Conservation (phyloP, 257 asterid genomes). For the Plantago major region DNA sequence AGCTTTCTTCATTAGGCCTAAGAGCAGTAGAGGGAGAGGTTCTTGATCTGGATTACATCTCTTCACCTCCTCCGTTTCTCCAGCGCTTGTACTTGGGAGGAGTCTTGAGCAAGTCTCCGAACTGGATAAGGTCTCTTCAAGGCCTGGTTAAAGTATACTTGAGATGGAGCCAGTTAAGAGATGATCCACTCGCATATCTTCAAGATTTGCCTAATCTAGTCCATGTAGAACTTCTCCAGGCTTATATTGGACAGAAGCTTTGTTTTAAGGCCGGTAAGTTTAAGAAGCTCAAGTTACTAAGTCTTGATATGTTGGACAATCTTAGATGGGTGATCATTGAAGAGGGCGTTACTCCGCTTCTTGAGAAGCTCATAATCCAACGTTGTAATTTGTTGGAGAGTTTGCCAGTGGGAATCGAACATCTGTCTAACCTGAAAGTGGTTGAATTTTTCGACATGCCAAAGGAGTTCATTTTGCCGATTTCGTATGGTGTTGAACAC, state of each 20-base stretch:
- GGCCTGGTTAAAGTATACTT: constrained; percentile 25
- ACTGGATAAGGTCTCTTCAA: constrained; percentile 28
- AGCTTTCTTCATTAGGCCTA: constrained; percentile 22
- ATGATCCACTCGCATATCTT: constrained; percentile 32
- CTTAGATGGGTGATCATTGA: constrained; percentile 22
- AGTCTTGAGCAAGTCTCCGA: constrained; percentile 20
- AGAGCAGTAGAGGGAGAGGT: constrained; percentile 22
- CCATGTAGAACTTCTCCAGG: constrained; percentile 26
- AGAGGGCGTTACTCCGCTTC: constrained; percentile 30
- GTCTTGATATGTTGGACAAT: constrained; percentile 7
- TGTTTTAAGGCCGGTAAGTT: constrained; percentile 31
- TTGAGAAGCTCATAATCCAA: constrained; percentile 32
- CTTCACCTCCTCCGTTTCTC: constrained; percentile 31
- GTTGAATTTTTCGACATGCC: constrained; percentile 29
- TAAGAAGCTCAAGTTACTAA: constrained; percentile 25
- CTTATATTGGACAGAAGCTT: constrained; percentile 27
- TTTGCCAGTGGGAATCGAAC: constrained; percentile 26
- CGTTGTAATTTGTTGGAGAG: constrained; percentile 22
- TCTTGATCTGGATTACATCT: constrained; percentile 25
- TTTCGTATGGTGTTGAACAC: constrained; percentile 10
- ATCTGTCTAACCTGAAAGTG: constrained; percentile 15
- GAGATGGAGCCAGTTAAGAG: constrained; percentile 26
- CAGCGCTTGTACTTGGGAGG: constrained; percentile 30
- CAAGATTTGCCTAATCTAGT: constrained; percentile 38
- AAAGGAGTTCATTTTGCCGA: constrained; percentile 14